Evolutionary conservation across 129 eudicot genomes (phyloP), one percentile per base, ranked within the genome.

Genomic region (Dittrichia graveolens): DNA sequence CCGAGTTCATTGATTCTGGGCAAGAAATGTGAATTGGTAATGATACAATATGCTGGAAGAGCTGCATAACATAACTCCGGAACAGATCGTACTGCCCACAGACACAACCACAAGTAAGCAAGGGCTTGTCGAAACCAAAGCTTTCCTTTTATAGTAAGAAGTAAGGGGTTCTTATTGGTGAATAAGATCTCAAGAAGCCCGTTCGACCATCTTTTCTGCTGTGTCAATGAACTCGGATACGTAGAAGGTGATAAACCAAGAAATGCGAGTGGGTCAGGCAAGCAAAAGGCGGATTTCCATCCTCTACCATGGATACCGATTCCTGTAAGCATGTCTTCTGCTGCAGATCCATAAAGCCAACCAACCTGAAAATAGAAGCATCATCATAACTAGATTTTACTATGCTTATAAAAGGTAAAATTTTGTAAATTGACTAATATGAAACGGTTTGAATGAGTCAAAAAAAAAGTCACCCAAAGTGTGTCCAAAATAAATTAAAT

Each of bases 51-150:
- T 8, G 91, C 83, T 0, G 88, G 85, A 66, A 86, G 82, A 56
- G 58, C 6, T 7, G 88, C 83, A 16, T 86, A 86, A 37, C 78
- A 63, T 16, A 77, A 8, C 71, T 83, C 91, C 3, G 77, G 79
- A 70, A 86, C 16, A 9, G 91, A 80, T 13, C 84, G 77, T 5
- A 44, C 47, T 39, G 64, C 86, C 91, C 91, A 86, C 3, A 39
- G 12, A 8, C 52, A 41, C 8, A 78, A 0, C 78, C 78, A 78
- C 7, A 67, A n/a, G 66, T 86, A 86, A 66, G 67, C 86, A 48
- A 86, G 76, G 80, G 83, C 78, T 80, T 86, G 88, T 14, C 91
- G 80, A 61, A 86, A 80, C 60, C 73, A 76, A 39, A 86, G 72
- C 48, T 83, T 78, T 65, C 75, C 77, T 10, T 81, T 60, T 4